Evolutionary conservation across 768 basidiomycete species (phyloP), one percentile per base, ranked within the genome.

Genomic region (Strobilomyces dryophilus): DNA sequence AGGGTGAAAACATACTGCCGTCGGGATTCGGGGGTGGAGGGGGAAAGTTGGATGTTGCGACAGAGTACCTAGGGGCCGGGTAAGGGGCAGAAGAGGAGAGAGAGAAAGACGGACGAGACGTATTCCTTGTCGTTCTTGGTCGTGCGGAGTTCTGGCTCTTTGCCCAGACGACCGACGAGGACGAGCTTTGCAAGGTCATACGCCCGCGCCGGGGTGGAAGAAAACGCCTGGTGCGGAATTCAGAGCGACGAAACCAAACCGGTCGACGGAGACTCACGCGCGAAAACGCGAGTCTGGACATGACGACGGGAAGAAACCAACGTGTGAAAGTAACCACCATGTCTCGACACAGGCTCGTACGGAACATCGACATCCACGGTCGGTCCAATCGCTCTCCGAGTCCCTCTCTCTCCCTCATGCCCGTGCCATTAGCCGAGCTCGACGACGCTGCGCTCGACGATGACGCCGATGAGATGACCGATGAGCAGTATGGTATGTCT

Each of bases 341-440:
- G 93, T 98, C 95, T 6, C 79, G 97, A 69, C 97, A 98, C 72
- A 85, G 94, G 65, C 81, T 86, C 71, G 78, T 98, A 58, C 79
- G 89, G 57, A 93, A 94, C 72, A 74, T 98, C 27, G 84, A 97
- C 68, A 74, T 97, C 39, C 75, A 82, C 53, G 86, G 89, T 85
- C 43, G 27, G 70, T 53, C 29, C 24, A 12, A 39, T 35, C 11
- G 45, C 47, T 1, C 4, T 45, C 47, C 37, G 27, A 12, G 4
- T 2, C 17, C 2, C 5, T 27, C 12, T 17, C 12, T 51, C 2
- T 26, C 35, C 45, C 45, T 53, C 49, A 50, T 10, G 53, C 11
- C 45, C 39, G 21, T 12, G 21, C 43, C 27, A 56, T n/a, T 61
- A 93, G 95, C 85, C 67, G 94, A 92, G 72, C 77, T 95, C 58